Evolutionary conservation across 495 filamentous ascomycete genomes (phyloP).

Genomic region (Podospora didyma): DNA sequence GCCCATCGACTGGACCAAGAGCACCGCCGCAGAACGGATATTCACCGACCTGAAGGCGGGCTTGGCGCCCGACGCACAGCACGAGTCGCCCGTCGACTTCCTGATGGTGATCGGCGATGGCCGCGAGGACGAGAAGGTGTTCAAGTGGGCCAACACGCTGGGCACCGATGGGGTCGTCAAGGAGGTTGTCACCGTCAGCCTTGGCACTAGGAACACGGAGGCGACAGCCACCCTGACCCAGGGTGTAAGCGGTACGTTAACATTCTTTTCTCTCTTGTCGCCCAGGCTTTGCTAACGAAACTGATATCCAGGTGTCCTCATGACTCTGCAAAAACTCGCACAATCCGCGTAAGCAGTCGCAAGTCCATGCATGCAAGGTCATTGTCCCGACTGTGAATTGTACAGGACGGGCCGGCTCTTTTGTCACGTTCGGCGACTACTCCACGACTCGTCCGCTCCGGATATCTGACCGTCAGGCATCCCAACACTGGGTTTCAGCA

Average conservation of each 20-base stretch:
- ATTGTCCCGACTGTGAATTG: neutral
- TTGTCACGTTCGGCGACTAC: no score
- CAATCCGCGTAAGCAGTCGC: constrained; percentile 20
- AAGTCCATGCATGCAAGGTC: neutral
- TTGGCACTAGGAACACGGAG: constrained; percentile 82
- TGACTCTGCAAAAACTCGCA: constrained; percentile 41
- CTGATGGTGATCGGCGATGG: constrained; percentile 83
- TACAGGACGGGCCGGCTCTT: no score
- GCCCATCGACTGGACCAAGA: constrained; percentile 75
- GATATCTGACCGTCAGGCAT: no score
- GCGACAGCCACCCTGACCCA: constrained; percentile 80
- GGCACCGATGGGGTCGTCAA: constrained; percentile 49
- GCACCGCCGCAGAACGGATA: constrained; percentile 67
- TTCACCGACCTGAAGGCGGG: constrained; percentile 54
- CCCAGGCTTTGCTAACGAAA: constrained; percentile 1
- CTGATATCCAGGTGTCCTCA: constrained; percentile 35
- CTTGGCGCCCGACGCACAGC: constrained; percentile 31
- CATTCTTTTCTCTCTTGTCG: neutral
- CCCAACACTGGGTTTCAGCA: neutral
- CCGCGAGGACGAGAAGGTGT: constrained; percentile 87
- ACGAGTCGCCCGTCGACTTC: constrained; percentile 65
- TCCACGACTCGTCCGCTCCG: no score
- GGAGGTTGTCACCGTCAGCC: constrained; percentile 73
- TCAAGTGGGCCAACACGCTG: constrained; percentile 85
- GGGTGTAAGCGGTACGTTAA: constrained; percentile 73